These are phyloP conservation scores for Phtheirospermum japonicum DNA, from an alignment of 257 asterid genomes.

Conservation along the genomic window DNA sequence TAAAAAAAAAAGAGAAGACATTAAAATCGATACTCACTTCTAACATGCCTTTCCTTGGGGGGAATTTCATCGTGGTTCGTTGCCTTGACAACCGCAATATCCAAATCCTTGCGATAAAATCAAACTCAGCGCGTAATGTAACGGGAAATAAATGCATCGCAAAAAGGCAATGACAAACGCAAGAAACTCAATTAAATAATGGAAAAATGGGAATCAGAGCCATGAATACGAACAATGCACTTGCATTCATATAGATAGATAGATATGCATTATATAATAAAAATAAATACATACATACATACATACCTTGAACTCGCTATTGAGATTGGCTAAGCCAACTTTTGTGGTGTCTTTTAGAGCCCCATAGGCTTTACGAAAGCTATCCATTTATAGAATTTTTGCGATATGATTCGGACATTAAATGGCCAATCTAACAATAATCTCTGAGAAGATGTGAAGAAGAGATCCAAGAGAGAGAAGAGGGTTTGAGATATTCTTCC, in stretches of 20 bases:
- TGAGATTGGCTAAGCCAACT: conserved; percentile 88
- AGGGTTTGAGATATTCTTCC: conserved; percentile 37
- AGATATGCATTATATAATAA: not conserved
- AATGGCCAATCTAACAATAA: not conserved
- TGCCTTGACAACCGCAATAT: conserved; percentile 72
- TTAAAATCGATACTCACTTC: conserved; percentile 67
- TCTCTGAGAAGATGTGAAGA: conserved; percentile 18
- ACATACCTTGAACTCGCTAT: conserved; percentile 81
- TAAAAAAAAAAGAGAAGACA: not conserved
- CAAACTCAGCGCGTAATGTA: not conserved
- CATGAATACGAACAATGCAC: no score
- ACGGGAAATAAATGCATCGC: not conserved
- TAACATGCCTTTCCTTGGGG: conserved; percentile 68
- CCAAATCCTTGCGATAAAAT: conserved; percentile 54
- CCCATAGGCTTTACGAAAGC: conserved; percentile 83
- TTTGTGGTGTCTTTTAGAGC: conserved; percentile 85
- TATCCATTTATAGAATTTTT: conserved; percentile 47
- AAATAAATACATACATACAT: not conserved
- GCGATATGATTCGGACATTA: not conserved
- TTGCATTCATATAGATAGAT: not conserved
- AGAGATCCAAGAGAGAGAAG: conserved; percentile 19
- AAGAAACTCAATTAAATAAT: not conserved
- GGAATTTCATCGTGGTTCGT: conserved; percentile 74
- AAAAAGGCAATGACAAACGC: not conserved
- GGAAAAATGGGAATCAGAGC: no score